Conservation (phyloP, 2,329 filamentous ascomycete genomes). For the Fusarium goolgardi region DNA sequence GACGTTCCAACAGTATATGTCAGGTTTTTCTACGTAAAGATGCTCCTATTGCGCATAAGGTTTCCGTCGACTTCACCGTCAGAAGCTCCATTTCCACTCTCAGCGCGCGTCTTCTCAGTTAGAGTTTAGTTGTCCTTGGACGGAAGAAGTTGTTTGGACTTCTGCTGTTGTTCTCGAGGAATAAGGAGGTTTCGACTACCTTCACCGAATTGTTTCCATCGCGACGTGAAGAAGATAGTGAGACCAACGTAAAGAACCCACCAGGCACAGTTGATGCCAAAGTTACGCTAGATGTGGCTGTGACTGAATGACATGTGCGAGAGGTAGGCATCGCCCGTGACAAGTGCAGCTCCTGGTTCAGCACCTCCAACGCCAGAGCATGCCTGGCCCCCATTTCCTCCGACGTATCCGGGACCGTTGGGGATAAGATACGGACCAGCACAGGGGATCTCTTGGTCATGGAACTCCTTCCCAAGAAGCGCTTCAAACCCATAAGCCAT, state of each 20-base stretch:
- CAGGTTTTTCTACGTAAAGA: constrained; percentile 81
- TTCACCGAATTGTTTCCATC: constrained; percentile 65
- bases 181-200: constrained; percentile 68
- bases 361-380: constrained; percentile 72
- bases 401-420: constrained; percentile 59
- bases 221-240: constrained; percentile 67
- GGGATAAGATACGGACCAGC: constrained; percentile 63
- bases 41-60: constrained; percentile 71
- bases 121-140: not conserved
- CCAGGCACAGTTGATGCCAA: constrained; percentile 71
- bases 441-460: constrained; percentile 64
- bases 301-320: constrained; percentile 64
- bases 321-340: constrained; percentile 69
- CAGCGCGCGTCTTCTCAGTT: not conserved
- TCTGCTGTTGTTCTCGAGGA: constrained; percentile 68
- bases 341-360: constrained; percentile 56
- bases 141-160: constrained; percentile 42
- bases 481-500: constrained; percentile 77
- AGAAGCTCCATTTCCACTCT: not conserved
- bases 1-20: constrained; percentile 74
- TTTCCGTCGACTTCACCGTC: constrained; percentile 46
- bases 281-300: constrained; percentile 67
- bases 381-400: constrained; percentile 55
- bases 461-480: constrained; percentile 77
- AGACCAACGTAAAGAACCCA: constrained; percentile 69